Base-by-base conservation (phyloP, 1,284 basidiomycete species). In the Cystobasidium sp. region DNA sequence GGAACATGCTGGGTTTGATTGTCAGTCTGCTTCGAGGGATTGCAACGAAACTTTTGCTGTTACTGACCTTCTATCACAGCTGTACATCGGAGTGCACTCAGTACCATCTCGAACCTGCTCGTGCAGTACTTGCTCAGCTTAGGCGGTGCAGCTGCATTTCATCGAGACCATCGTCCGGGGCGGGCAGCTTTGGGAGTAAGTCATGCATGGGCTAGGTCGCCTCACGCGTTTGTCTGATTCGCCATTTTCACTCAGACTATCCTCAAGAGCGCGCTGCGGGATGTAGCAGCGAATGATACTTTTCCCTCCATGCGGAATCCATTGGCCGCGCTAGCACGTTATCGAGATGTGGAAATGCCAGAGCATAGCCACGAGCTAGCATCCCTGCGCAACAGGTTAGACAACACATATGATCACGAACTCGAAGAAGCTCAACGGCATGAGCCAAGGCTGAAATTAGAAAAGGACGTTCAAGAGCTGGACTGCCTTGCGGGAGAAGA, bases 1-100 rank as follows among this genome's bases (percentile, higher is more conserved):
- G 76, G 91, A 93, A 75, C 94, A 95, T 84, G 86, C 87, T 47
- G 94, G 93, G 0, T 96, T 97, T 80, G 93, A 96, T 85, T 91
- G 93, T 91, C 71, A 73, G 88, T 81, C 14, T 61, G 44, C 9
- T 8, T 16, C 22, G n/a, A n/a, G 31, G 14, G 20, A 53, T 10
- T 16, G 39, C n/a, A 51, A 31, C 31, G 31, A 31, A 31, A 31
- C 31, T 31, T 22, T 14, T 56, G 10, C 64, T 52, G 37, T 20
- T 52, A 20, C 20, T 63, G 55, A n/a, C 39, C 22, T n/a, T 73
- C 12, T 9, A 14, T 24, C 9, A 3, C 75, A 86, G 85, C 83
- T n/a, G 81, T 83, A 18, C 84, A 83, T 31, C 86, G 87, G 75
- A 85, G 86, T 10, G 88, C 94, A 0, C 82, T 97, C 52, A 90